phyloP scores from a whole-genome alignment of 108 stramenopile species.

The Skeletonema menzelii region DNA sequence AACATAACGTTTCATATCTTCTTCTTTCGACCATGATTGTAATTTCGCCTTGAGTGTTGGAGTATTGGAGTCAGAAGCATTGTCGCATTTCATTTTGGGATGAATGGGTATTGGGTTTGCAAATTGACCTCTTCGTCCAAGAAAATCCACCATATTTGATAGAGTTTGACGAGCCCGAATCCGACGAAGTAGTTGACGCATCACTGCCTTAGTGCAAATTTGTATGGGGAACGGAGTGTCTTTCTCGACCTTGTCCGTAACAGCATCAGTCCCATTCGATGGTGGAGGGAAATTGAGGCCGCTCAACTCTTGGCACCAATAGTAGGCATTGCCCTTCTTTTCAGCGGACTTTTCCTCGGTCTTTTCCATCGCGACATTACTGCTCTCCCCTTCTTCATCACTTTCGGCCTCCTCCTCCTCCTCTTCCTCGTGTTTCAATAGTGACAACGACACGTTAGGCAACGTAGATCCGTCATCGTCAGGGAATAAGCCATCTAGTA shows the following conservation, averaged over 20 bases:
- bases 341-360: conserved; percentile 5
- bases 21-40: conserved; percentile 36
- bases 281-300: conserved; percentile 60
- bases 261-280: not conserved
- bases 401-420: conserved; percentile 15
- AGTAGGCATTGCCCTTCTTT: conserved; percentile 55
- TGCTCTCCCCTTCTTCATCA: not conserved
- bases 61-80: conserved; percentile 10
- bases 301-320: conserved; percentile 82
- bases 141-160: conserved; percentile 39
- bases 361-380: not conserved
- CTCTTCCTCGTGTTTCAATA: conserved; percentile 22
- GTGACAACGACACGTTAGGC: conserved; percentile 29
- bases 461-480: conserved; percentile 35
- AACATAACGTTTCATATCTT: conserved; percentile 20
- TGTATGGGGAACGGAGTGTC: conserved; percentile 32
- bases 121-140: conserved; percentile 33
- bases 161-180: conserved; percentile 61
- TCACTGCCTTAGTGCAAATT: conserved; percentile 54
- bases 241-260: not conserved
- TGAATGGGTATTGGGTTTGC: conserved; percentile 33
- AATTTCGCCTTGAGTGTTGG: conserved; percentile 30
- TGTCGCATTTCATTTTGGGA: conserved; percentile 32
- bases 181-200: conserved; percentile 54
- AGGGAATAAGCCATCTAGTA: conserved; percentile 41